Evolutionary conservation across 148 eudicot genomes (phyloP), one percentile per base, ranked within the genome.

Genomic region (Pharnaceum exiguum): DNA sequence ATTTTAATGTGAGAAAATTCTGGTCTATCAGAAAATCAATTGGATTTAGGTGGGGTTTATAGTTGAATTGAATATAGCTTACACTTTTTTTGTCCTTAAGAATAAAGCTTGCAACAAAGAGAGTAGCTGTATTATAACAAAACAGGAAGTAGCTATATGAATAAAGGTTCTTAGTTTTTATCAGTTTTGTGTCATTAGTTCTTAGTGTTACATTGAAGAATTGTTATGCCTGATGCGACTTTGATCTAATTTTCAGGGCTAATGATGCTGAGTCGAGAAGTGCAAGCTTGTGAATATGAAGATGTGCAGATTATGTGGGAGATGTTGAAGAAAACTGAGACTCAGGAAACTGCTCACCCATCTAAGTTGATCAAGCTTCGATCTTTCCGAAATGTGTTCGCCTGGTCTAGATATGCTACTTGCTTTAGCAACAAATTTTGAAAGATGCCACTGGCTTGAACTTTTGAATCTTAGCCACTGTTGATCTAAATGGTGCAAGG

Each of bases 301-400:
- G 78, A 75, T 51, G 78, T 75, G 40, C 62, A 60, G n/a, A 75
- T 70, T 19, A 75, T 75, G 78, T 75, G 78, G 78, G 78, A 75
- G 59, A 69, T 75, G 78, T 28, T 75, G 43, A 55, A 65, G 59
- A 75, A 55, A 57, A 32, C 66, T 3, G 60, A 70, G 48, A 25
- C 55, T 43, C 47, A 26, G 18, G 63, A 49, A 27, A 49, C 17
- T 0, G 3, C 47, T 33, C 74, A 49, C 3, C 33, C 60, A 30
- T 53, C 76, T 7, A 27, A 47, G 48, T 31, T 44, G 44, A 31
- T 54, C 49, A 76, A 71, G 59, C 55, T 22, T 36, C 71, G 18
- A 29, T 38, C 59, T 28, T 22, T 71, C 7, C 60, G 63, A 35
- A 71, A 63, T 8, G 55, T 39, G 5, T 58, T 76, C 24, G 60